Percentiles rank a stretch among this genome's conserved stretches.
Conservation (phyloP, 768 basidiomycete genomes). For the Trametes cubensis region DNA sequence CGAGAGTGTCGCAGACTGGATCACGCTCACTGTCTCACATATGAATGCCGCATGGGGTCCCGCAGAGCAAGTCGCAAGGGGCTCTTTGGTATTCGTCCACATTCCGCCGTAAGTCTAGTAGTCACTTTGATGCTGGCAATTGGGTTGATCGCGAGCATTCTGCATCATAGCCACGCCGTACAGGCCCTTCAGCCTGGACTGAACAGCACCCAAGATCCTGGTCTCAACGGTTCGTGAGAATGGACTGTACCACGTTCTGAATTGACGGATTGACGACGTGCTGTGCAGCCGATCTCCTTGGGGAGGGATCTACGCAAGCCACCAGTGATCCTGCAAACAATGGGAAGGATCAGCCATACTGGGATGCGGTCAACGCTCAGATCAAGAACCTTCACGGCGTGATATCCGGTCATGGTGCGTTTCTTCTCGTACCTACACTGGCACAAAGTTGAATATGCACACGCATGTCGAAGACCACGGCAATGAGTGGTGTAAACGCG, state of each 20-base stretch:
- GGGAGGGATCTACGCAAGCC: conserved; percentile 62
- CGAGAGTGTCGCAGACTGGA: conserved; percentile 61
- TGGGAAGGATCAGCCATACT: conserved; percentile 62
- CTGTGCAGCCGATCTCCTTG: conserved; percentile 51
- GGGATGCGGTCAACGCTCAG: conserved; percentile 57
- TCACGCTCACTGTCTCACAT: conserved; percentile 48
- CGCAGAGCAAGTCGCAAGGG: conserved; percentile 42
- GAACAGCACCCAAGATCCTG: conserved; percentile 45
- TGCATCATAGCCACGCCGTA: conserved; percentile 33
- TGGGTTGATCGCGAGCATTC: background rate
- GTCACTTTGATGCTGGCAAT: background rate
- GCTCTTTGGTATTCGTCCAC: conserved; percentile 72
- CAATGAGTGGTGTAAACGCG: conserved; percentile 77
- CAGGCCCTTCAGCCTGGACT: conserved; percentile 39
- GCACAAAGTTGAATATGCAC: background rate
- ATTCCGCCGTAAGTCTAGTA: conserved; percentile 62
- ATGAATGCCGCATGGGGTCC: conserved; percentile 68
- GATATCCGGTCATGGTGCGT: conserved; percentile 70
- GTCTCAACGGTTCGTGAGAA: conserved; percentile 42
- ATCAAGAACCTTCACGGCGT: conserved; percentile 69
- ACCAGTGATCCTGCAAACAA: conserved; percentile 40
- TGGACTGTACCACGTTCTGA: too few species aligned
- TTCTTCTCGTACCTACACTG: background rate
- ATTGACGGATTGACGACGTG: background rate
- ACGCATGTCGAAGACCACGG: conserved; percentile 73